These are phyloP conservation scores for Suhomyces guaymorum DNA, from an alignment of 1,139 yeast species.

Conservation along the genomic window DNA sequence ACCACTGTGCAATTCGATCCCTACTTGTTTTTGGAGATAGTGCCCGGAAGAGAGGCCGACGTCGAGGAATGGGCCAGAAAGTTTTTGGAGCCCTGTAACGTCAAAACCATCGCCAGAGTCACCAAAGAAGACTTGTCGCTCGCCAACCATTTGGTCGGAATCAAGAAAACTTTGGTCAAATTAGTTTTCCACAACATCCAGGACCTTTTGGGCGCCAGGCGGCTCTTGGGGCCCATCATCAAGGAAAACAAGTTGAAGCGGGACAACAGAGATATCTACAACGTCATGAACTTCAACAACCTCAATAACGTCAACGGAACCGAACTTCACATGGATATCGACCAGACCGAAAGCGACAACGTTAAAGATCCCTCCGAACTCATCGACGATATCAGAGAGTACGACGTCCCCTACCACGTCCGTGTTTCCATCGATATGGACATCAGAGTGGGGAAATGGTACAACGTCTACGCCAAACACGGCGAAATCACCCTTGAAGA, in stretches of 20 bases:
- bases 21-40: slow-evolving; percentile 75
- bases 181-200: slow-evolving; percentile 72
- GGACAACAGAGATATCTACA: slow-evolving; percentile 71
- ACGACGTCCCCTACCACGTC: slow-evolving; percentile 96
- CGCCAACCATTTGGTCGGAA: slow-evolving; percentile 86
- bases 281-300: slow-evolving; percentile 49
- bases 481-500: slow-evolving; percentile 60
- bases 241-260: slow-evolving; percentile 64
- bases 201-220: slow-evolving; percentile 75
- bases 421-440: slow-evolving; percentile 88
- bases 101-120: slow-evolving; percentile 58
- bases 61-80: slow-evolving; percentile 84
- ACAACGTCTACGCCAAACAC: slow-evolving; percentile 67
- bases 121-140: slow-evolving; percentile 75
- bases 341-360: slow-evolving; percentile 17
- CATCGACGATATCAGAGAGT: slow-evolving; percentile 83
- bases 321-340: slow-evolving; percentile 19
- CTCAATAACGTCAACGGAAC: slow-evolving; percentile 23
- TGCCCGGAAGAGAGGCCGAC: slow-evolving; percentile 68
- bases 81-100: slow-evolving; percentile 55
- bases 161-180: slow-evolving; percentile 62
- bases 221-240: slow-evolving; percentile 67
- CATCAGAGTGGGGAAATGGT: slow-evolving; percentile 95
- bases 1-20: slow-evolving; percentile 84
- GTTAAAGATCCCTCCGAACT: slow-evolving; percentile 59